Evolutionary conservation across 2,329 filamentous ascomycete genomes (phyloP).

Genomic region (Thermoascus crustaceus): DNA sequence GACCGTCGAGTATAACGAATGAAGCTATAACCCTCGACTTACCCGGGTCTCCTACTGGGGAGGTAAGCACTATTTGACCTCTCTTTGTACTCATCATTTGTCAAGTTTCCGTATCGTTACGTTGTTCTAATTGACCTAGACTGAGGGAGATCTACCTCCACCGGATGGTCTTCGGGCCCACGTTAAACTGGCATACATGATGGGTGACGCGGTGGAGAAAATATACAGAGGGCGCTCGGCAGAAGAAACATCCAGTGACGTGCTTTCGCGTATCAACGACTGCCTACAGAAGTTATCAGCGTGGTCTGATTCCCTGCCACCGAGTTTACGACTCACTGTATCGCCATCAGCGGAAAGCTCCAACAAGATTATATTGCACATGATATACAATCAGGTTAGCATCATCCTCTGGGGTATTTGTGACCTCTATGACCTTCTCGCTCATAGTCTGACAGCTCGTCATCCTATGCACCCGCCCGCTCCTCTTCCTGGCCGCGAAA

Average conservation of each 20-base stretch:
- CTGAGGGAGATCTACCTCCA: constrained; percentile 30
- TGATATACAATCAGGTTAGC: constrained; percentile 41
- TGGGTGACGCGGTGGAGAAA: constrained; percentile 42
- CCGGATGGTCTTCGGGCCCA: constrained; percentile 40
- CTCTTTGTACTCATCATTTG: background rate
- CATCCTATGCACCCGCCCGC: constrained; percentile 43
- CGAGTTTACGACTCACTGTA: constrained; percentile 29
- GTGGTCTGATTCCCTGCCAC: constrained; percentile 36
- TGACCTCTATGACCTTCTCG: background rate
- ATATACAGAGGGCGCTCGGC: constrained; percentile 36
- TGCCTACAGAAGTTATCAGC: constrained; percentile 36
- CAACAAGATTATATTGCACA: constrained; percentile 37
- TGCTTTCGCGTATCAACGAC: constrained; percentile 30
- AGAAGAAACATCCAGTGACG: constrained; percentile 15
- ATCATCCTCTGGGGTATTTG: background rate
- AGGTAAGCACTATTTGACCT: constrained; percentile 18
- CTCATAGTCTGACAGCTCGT: constrained; percentile 30
- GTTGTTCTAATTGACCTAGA: background rate
- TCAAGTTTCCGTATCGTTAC: no score
- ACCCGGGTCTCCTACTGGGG: constrained; percentile 19
- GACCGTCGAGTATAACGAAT: constrained; percentile 41
- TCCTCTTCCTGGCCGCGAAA: constrained; percentile 43
- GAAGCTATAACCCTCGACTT: constrained; percentile 40
- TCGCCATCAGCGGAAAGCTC: constrained; percentile 2
- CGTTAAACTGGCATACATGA: constrained; percentile 42